Base-by-base conservation (phyloP, 2,329 filamentous ascomycete species). In the Fusarium torulosum region DNA sequence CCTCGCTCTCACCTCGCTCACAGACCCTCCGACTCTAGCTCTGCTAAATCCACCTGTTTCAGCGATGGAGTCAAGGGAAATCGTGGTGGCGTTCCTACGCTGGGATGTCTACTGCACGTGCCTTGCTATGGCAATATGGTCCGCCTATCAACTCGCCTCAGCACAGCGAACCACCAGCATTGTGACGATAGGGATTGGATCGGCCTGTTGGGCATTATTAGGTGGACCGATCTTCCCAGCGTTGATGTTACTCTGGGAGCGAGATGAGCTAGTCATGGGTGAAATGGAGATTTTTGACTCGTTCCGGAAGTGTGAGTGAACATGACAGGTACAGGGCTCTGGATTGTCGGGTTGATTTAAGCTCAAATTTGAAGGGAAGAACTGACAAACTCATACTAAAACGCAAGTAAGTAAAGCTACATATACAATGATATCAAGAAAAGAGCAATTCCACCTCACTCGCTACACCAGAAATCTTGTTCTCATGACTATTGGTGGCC, bases 91-190 rank as follows among this genome's bases (percentile, higher is more conserved):
- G 0, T 71, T 71, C 40, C 41, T 71, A 33, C 50, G 68, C 20
- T 71, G 68, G 69, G 69, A 71, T 14, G 63, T 71, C 6, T 71
- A 71, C 11, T 71, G 69, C 4, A 60, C 69, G 3, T 71, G 66
- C 8, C 44, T 59, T 19, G 49, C 68, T 1, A 65, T 71, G 55
- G 40, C 56, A 2, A 40, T 70, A 3, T 71, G 69, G 69, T 45
- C 68, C 3, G 33, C 29, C 19, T 71, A 70, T 14, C 63, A 69
- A 5, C 43, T 71, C 3, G 38, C 21, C 9, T 9, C 44, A 2
- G 47, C 37, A 1, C 51, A 63, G 13, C 45, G 25, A 19, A 37
- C 51, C 1, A 33, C 53, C 2, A 62, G 47, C 1, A 3, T 35
- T 1, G 17, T 38, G 14, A 20, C 14, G 1, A 60, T 41, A 13